Conservation (phyloP, 1,284 basidiomycete species). For the Rhodotorula sp. region DNA sequence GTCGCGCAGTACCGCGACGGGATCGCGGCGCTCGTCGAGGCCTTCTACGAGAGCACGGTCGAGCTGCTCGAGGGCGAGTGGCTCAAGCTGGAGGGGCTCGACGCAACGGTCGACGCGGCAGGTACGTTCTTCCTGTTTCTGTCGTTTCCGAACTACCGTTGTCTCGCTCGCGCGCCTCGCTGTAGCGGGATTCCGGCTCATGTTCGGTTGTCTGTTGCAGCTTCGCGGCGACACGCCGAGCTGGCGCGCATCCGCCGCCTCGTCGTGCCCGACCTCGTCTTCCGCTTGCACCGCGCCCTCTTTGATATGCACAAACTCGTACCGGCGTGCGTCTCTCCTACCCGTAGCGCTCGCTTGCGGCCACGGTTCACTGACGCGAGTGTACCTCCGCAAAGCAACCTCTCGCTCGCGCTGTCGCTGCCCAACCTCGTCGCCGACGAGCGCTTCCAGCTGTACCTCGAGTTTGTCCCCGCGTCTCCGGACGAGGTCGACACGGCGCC, state of each 20-base stretch:
- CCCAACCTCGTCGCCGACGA: conserved; percentile 86
- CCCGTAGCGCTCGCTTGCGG: neutral
- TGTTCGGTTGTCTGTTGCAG: conserved; percentile 46
- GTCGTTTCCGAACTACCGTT: no score
- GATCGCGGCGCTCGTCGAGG: conserved; percentile 48
- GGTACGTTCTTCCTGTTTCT: conserved; percentile 5
- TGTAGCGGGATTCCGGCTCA: no score
- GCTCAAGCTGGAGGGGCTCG: conserved; percentile 52
- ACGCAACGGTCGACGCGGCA: conserved; percentile 14
- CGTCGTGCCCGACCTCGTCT: conserved; percentile 85
- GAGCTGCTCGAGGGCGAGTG: conserved; percentile 56
- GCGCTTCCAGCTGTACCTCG: conserved; percentile 79
- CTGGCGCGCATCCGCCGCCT: conserved; percentile 79
- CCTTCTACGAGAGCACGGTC: conserved; percentile 51
- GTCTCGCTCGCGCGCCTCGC: no score
- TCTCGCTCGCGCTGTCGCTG: conserved; percentile 74
- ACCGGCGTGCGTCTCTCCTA: conserved; percentile 63
- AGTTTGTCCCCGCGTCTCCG: conserved; percentile 69
- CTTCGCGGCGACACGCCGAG: conserved; percentile 65
- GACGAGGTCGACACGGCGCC: conserved; percentile 20
- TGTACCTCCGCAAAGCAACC: conserved; percentile 60
- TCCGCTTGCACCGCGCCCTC: conserved; percentile 77
- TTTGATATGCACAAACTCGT: conserved; percentile 66
- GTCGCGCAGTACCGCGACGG: conserved; percentile 23
- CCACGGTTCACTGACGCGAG: neutral